phyloP scores from a whole-genome alignment of 202 grass and related monocot species.

The Schoenoplectus triqueter region DNA sequence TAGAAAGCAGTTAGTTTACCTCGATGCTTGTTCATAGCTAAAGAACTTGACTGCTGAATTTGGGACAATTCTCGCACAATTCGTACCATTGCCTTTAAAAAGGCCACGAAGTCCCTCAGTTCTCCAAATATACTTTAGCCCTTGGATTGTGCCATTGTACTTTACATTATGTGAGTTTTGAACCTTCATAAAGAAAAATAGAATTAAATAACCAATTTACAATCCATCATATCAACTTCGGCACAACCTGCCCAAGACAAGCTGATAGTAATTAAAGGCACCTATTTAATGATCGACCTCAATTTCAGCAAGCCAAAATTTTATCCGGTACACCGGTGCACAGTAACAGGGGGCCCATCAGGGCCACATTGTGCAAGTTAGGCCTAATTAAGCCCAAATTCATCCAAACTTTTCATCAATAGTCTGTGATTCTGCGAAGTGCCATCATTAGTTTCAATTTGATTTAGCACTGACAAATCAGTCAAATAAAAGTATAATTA shows the following conservation, averaged over 20 bases:
- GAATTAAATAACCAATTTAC: constrained; percentile 27
- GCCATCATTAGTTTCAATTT: not conserved
- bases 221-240: not conserved
- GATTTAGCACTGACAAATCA: constrained; percentile 7
- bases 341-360: no score
- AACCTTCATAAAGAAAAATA: constrained; percentile 54
- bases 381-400: no score
- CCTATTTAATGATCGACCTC: not conserved
- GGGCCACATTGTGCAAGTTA: no score
- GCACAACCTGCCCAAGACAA: not conserved
- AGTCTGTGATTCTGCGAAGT: not conserved
- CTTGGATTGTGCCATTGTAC: constrained; percentile 96
- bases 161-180: constrained; percentile 97
- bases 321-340: no score
- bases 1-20: constrained; percentile 46
- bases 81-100: constrained; percentile 98
- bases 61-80: constrained; percentile 93
- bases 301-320: not conserved
- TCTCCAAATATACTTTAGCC: constrained; percentile 93
- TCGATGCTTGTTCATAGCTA: constrained; percentile 95
- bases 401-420: no score
- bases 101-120: constrained; percentile 85
- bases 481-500: not conserved
- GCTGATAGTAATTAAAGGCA: not conserved
- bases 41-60: constrained; percentile 99